Conservation (phyloP, 805 yeast species). For the Kregervanrija fluxuum region DNA sequence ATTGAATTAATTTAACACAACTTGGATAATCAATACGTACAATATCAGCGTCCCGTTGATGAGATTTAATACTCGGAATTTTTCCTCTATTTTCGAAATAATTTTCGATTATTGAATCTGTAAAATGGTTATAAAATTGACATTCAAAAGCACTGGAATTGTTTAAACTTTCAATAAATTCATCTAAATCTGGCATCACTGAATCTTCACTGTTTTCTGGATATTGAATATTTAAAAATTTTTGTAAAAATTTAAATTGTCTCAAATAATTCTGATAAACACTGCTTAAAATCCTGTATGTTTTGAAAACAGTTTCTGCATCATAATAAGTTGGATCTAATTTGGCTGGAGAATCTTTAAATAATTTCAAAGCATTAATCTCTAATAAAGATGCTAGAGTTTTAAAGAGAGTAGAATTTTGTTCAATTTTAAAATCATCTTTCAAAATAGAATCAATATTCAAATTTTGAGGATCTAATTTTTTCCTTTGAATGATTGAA, state of each 20-base stretch:
- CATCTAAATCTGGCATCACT: constrained; percentile 15
- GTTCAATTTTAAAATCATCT: constrained; percentile 5
- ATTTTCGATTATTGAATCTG: no score
- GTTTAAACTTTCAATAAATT: constrained; percentile 10
- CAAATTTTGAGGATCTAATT: constrained; percentile 12
- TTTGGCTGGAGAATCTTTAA: no score
- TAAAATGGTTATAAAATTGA: constrained; percentile 8
- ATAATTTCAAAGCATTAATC: no score
- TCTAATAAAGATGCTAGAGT: neutral
- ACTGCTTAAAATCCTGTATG: constrained; percentile 30
- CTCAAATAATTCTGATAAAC: constrained; percentile 25
- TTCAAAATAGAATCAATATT: constrained; percentile 16
- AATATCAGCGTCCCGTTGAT: constrained; percentile 3
- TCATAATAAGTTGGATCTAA: constrained; percentile 1
- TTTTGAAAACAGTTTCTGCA: constrained; percentile 29
- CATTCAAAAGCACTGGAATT: constrained; percentile 12
- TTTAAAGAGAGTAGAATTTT: neutral
- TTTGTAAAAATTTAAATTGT: constrained; percentile 26
- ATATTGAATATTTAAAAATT: constrained; percentile 20
- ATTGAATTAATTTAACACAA: constrained; percentile 40
- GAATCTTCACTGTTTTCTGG: constrained; percentile 10
- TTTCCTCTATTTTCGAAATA: no score
- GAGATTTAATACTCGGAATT: neutral
- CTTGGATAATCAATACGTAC: constrained; percentile 43
- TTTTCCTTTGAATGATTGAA: constrained; percentile 17